phyloP scores from a whole-genome alignment of 2,329 filamentous ascomycete genomes.

The Claviceps purpurea region DNA sequence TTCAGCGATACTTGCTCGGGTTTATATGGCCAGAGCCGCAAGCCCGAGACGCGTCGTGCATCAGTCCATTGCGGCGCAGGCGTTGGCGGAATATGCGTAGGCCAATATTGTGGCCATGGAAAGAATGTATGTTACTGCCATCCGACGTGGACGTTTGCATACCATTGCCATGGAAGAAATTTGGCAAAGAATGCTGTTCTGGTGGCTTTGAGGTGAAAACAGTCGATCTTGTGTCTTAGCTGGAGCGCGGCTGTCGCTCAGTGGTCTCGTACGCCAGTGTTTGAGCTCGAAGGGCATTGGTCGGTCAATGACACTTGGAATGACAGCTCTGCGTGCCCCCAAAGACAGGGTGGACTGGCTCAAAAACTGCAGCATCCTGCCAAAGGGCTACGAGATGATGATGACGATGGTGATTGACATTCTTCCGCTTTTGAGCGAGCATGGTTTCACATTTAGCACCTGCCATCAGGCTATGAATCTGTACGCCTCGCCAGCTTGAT shows the following conservation, averaged over 20 bases:
- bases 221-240: background rate
- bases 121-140: background rate
- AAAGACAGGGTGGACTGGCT: background rate
- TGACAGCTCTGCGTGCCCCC: background rate
- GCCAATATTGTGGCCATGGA: background rate
- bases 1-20: conserved; percentile 10
- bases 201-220: background rate
- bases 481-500: no score
- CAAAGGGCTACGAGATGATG: background rate
- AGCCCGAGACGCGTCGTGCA: conserved; percentile 3
- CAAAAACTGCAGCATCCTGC: background rate
- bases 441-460: no score
- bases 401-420: background rate
- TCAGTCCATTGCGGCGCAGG: background rate
- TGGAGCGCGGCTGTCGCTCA: background rate
- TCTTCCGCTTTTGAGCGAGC: no score
- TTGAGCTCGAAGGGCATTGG: background rate
- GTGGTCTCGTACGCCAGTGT: background rate
- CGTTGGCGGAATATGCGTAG: background rate
- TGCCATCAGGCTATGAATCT: no score
- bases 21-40: conserved; percentile 15
- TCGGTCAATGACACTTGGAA: background rate
- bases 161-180: background rate
- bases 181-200: background rate
- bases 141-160: background rate